These are phyloP conservation scores for Loxodes magnus DNA, from an alignment of 73 alveolate species.

Conservation along the genomic window DNA sequence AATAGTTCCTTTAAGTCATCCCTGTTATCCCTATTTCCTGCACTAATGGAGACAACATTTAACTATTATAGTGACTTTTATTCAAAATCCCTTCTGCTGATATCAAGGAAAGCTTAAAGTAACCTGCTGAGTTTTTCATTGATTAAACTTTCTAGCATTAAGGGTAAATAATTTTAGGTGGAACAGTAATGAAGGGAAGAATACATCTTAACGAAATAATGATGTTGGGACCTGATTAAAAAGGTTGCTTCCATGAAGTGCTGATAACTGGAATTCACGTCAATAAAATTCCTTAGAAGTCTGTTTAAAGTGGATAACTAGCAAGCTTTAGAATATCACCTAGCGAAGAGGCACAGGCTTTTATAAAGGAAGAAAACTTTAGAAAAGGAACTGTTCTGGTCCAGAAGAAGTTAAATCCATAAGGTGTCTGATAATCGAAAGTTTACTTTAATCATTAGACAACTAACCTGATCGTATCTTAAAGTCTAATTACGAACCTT, in stretches of 20 bases:
- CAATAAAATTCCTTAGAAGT: constrained; percentile 61
- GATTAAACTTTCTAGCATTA: constrained; percentile 54
- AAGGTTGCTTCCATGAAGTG: constrained; percentile 72
- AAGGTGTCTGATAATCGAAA: constrained; percentile 67
- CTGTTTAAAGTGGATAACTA: constrained; percentile 78
- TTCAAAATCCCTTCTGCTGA: constrained; percentile 51
- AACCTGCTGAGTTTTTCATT: constrained; percentile 69
- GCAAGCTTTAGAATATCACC: constrained; percentile 51
- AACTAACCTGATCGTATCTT: constrained; percentile 32
- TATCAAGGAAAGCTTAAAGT: constrained; percentile 44
- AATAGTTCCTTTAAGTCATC: constrained; percentile 47
- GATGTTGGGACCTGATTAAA: constrained; percentile 82
- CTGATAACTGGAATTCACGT: constrained; percentile 76
- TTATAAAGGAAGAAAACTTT: constrained; percentile 56
- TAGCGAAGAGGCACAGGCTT: constrained; percentile 26
- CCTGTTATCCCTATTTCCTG: constrained; percentile 68
- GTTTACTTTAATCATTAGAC: constrained; percentile 81
- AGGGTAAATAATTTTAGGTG: constrained; percentile 59
- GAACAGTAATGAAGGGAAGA: constrained; percentile 78
- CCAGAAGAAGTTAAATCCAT: constrained; percentile 61
- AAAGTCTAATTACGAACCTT: constrained; percentile 68
- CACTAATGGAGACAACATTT: constrained; percentile 51
- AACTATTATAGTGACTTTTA: constrained; percentile 57
- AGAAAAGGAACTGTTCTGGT: constrained; percentile 82
- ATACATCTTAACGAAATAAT: constrained; percentile 42